A percentile compares a stretch with the other conserved stretches of the same genome.
Conservation (phyloP, 164 flowering plant genomes). For the Nelumbo lutea region DNA sequence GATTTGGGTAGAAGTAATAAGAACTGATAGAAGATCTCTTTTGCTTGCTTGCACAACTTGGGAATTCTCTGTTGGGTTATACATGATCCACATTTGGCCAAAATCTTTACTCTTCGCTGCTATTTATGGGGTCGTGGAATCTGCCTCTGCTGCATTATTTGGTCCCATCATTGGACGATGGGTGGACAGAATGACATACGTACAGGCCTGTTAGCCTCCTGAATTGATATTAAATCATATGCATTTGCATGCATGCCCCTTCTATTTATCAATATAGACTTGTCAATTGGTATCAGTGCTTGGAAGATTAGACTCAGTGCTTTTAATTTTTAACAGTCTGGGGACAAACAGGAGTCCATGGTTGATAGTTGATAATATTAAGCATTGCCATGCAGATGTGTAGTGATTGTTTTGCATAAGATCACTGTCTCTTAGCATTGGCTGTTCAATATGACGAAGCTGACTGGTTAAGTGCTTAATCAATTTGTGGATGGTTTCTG, state of each 20-base stretch:
- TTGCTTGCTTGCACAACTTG: conserved; percentile 62
- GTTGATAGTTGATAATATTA: too few species aligned
- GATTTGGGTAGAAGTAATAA: too few species aligned
- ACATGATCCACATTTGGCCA: conserved; percentile 85
- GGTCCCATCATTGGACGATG: conserved; percentile 72
- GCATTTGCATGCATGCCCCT: neutral
- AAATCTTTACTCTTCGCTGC: conserved; percentile 75
- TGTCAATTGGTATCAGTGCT: neutral
- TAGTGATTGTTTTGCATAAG: too few species aligned
- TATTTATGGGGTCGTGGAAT: conserved; percentile 69
- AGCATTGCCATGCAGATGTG: too few species aligned
- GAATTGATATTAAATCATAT: neutral
- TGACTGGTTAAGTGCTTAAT: too few species aligned
- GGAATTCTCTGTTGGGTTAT: conserved; percentile 90
- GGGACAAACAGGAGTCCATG: too few species aligned
- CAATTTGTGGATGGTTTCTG: too few species aligned
- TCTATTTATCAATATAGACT: neutral
- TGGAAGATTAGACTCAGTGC: too few species aligned
- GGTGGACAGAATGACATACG: conserved; percentile 56
- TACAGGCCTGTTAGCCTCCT: conserved; percentile 37
- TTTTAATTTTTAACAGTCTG: too few species aligned
- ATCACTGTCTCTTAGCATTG: too few species aligned
- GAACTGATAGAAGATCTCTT: neutral
- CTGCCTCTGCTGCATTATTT: conserved; percentile 66
- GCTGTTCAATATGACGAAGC: too few species aligned